A percentile compares a stretch with the other conserved stretches of the same genome.
These are phyloP conservation scores for Parachaetomium inaequale DNA, from an alignment of 495 filamentous ascomycete genomes.

Conservation along the genomic window DNA sequence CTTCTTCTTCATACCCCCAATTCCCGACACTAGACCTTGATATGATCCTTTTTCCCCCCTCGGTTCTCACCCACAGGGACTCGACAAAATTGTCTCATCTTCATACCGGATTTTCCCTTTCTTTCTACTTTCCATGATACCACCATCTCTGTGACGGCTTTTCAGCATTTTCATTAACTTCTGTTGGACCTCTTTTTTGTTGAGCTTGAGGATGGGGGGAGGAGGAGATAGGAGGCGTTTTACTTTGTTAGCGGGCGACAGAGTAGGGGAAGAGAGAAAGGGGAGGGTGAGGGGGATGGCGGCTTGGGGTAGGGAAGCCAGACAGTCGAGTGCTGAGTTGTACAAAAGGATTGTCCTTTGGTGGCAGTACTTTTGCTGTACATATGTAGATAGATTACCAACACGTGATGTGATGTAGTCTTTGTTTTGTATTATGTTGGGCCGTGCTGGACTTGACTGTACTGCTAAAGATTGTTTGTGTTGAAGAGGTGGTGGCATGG, in stretches of 20 bases:
- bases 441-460: too few relatives aligned
- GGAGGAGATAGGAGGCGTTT: background rate
- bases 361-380: background rate
- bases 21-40: background rate
- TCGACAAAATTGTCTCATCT: background rate
- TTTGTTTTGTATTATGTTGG: too few relatives aligned
- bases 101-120: background rate
- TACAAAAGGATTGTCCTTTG: background rate
- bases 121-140: constrained; percentile 12
- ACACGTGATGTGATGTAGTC: background rate
- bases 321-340: background rate
- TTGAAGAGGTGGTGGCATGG: too few relatives aligned
- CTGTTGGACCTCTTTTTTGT: background rate
- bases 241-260: background rate
- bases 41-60: background rate
- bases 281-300: background rate
- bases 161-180: constrained; percentile 13
- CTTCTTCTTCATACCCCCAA: too few relatives aligned
- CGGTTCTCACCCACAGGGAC: background rate
- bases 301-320: background rate
- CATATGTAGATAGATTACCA: background rate
- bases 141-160: constrained; percentile 15
- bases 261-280: background rate
- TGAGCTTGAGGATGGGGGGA: background rate
- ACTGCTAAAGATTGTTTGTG: too few relatives aligned